Base-by-base conservation (phyloP, 1,139 yeast genomes). In the Taphrina sp. region DNA sequence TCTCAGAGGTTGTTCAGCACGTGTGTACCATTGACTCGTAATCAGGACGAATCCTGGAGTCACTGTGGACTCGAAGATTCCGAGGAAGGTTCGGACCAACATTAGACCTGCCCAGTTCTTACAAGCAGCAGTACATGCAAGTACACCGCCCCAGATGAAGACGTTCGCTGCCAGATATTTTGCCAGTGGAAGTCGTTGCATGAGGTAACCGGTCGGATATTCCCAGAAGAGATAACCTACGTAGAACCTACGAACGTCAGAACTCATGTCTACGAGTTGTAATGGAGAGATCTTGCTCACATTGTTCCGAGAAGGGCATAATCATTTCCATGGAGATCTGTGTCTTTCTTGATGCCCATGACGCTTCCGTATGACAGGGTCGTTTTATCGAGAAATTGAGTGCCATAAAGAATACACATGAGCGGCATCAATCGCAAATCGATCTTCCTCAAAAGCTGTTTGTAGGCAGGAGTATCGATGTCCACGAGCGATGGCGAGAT, bases 381-480 rank as follows among this genome's bases (percentile, higher is more conserved):
- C 16, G 77, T 70, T 64, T 83, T 83, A 67, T 83, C 90, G 79
- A 83, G 76, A 60, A 77, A 80, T 64, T 81, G 86, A 52, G 77
- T 71, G 17, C 80, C 75, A 64, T 81, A 81, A 33, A 81, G 67
- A 12, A 77, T 61, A 64, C 82, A 74, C 70, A 81, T 72, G 43
- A 81, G 60, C 0, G 88, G 87, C 49, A 52, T 52, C 61, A 82
- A 65, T 59, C 67, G 73, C 23, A 72, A 43, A 65, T 82, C 86
- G 39, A 79, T 81, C 61, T 77, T 66, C 14, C 76, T 67, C 7
- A 76, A 60, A 52, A 61, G 67, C 43, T 20, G 22, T 34, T 43
- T 52, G 43, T 22, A 49, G 22, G n/a, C n/a, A n/a, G n/a, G n/a
- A n/a, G n/a, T n/a, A n/a, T n/a, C n/a, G n/a, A n/a, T n/a, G n/a